Percentiles rank a stretch among this genome's conserved stretches.
Evolutionary conservation across 1,284 basidiomycete genomes (phyloP).

Genomic region (Naganishia sp.): DNA sequence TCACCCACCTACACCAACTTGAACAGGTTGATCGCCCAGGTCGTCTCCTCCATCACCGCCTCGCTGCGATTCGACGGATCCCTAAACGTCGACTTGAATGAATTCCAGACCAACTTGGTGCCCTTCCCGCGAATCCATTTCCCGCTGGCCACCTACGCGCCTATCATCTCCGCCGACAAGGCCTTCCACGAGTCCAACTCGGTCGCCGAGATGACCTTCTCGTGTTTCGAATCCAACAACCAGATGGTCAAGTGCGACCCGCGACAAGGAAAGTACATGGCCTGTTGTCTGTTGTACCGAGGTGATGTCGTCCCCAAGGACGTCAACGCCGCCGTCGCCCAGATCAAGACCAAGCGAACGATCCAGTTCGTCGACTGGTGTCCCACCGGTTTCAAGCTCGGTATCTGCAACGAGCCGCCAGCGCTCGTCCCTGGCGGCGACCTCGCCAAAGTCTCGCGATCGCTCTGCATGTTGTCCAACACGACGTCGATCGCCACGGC

Average conservation of each 20-base stretch:
- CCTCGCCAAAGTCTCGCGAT: slow-evolving; percentile 89
- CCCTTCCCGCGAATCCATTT: slow-evolving; percentile 98
- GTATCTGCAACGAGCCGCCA: slow-evolving; percentile 95
- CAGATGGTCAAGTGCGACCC: slow-evolving; percentile 99
- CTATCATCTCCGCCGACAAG: slow-evolving; percentile 77
- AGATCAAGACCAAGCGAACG: slow-evolving; percentile 94
- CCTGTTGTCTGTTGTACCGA: slow-evolving; percentile 84
- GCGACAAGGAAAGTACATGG: slow-evolving; percentile 96
- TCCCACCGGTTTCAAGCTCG: slow-evolving; percentile 96
- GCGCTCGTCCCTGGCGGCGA: slow-evolving; percentile 90
- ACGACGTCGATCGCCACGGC: slow-evolving; percentile 74
- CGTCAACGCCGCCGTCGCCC: slow-evolving; percentile 86
- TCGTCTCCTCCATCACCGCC: slow-evolving; percentile 96
- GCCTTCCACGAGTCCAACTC: slow-evolving; percentile 95
- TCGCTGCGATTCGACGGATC: slow-evolving; percentile 97
- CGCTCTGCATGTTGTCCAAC: slow-evolving; percentile 91
- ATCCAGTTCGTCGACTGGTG: slow-evolving; percentile 98
- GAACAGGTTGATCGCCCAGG: slow-evolving; percentile 95
- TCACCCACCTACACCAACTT: slow-evolving; percentile 92
- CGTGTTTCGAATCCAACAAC: slow-evolving; percentile 96
- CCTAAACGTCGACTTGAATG: slow-evolving; percentile 95
- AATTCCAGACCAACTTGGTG: slow-evolving; percentile 98
- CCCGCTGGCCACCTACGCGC: slow-evolving; percentile 94
- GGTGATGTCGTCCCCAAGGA: slow-evolving; percentile 99
- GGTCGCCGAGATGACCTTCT: slow-evolving; percentile 96